Evolutionary conservation across 176 grass and related monocot species (phyloP).

Genomic region (Poa pratensis): DNA sequence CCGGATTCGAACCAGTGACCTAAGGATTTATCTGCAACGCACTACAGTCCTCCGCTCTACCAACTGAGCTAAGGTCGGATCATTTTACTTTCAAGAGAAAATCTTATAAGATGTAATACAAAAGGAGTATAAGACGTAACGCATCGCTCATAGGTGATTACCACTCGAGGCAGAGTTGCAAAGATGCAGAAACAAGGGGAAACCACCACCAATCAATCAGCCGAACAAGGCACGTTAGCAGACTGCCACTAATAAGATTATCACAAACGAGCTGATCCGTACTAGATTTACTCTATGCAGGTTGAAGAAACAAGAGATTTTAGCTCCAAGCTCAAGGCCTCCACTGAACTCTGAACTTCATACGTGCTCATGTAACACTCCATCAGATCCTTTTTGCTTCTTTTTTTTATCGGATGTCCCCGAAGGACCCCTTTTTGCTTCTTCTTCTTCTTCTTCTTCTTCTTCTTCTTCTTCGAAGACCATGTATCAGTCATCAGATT

Average conservation of each 20-base stretch:
- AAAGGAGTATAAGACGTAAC: neutral
- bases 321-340: neutral
- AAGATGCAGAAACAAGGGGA: neutral
- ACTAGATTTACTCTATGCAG: neutral
- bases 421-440: too few relatives aligned
- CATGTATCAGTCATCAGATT: too few relatives aligned
- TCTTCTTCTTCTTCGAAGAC: too few relatives aligned
- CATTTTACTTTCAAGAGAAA: too few relatives aligned
- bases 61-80: slow-evolving; percentile 92
- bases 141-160: neutral
- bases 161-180: neutral
- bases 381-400: too few relatives aligned
- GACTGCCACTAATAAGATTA: neutral
- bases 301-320: neutral
- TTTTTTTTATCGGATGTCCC: too few relatives aligned
- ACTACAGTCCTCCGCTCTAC: slow-evolving; percentile 98
- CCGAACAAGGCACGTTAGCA: neutral
- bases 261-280: neutral
- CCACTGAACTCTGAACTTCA: neutral
- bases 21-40: slow-evolving; percentile 70
- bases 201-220: neutral
- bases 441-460: too few relatives aligned
- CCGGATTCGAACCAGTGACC: slow-evolving; percentile 99
- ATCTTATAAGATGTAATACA: too few relatives aligned
- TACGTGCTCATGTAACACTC: too few relatives aligned